Conservation (phyloP, 78 protist species). For the Bodo saltans region DNA sequence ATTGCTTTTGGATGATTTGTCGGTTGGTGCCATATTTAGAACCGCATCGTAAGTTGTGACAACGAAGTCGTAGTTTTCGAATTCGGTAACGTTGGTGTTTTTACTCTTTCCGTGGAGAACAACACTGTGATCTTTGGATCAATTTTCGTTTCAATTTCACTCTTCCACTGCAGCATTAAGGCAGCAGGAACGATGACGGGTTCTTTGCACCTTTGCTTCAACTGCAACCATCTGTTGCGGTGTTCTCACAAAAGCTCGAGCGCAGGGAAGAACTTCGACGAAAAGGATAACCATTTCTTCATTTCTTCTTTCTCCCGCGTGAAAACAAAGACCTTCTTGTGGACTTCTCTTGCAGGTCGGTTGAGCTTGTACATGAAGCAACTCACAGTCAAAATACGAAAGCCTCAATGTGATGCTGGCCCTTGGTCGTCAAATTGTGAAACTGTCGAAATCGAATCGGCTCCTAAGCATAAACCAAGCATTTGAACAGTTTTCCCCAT, state of each 20-base stretch:
- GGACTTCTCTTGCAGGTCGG: too few relatives aligned
- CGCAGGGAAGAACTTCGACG: background rate
- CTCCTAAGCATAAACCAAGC: background rate
- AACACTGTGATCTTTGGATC: background rate
- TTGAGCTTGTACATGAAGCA: too few relatives aligned
- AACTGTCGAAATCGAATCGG: too few relatives aligned
- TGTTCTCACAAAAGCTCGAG: too few relatives aligned
- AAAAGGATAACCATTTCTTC: background rate
- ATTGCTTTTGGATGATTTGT: background rate
- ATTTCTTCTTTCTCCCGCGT: too few relatives aligned
- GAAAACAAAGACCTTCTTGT: too few relatives aligned
- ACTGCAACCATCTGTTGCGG: background rate
- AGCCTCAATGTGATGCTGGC: too few relatives aligned
- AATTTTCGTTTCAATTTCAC: conserved; percentile 18
- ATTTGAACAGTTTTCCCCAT: background rate
- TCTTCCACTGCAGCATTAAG: conserved; percentile 28
- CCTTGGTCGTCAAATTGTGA: too few relatives aligned
- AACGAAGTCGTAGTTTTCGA: conserved; percentile 25
- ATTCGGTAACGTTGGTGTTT: background rate
- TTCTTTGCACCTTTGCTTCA: background rate
- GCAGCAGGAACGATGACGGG: conserved; percentile 25
- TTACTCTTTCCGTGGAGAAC: conserved; percentile 29
- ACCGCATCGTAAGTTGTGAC: conserved; percentile 24
- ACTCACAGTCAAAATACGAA: too few relatives aligned
- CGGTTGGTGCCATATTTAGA: too few relatives aligned